Evolutionary conservation across 352 stramenopile genomes (phyloP).

Genomic region (Phytophthora palmivora): DNA sequence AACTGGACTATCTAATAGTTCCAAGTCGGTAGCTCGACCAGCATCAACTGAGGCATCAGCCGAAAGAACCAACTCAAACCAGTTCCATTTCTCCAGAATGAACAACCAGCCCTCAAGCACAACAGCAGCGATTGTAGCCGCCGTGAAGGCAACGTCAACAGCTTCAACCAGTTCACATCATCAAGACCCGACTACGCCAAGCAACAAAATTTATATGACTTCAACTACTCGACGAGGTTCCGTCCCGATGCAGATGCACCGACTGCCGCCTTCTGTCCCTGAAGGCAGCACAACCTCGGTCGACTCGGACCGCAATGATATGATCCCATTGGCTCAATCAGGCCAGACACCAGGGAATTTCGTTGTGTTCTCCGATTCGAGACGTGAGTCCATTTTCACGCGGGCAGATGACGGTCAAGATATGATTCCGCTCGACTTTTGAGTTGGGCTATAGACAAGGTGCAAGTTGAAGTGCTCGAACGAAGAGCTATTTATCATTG

Average conservation of each 20-base stretch:
- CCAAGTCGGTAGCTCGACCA: constrained; percentile 3
- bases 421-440: constrained; percentile 52
- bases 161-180: constrained; percentile 4
- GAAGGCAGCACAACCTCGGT: constrained; percentile 21
- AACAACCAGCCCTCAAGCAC: constrained; percentile 24
- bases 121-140: constrained; percentile 39
- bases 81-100: constrained; percentile 34
- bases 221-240: constrained; percentile 26
- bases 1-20: background rate
- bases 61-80: constrained; percentile 15
- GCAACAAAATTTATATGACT: constrained; percentile 29
- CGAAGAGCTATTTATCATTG: constrained; percentile 50
- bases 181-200: constrained; percentile 9
- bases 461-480: constrained; percentile 39
- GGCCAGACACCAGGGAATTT: constrained; percentile 29
- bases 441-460: constrained; percentile 17
- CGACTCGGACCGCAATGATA: constrained; percentile 37
- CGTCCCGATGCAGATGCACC: constrained; percentile 21
- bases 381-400: constrained; percentile 45
- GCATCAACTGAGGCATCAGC: background rate
- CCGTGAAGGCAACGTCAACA: constrained; percentile 13
- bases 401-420: constrained; percentile 42
- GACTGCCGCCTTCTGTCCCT: constrained; percentile 27
- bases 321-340: constrained; percentile 36
- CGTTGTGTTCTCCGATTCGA: constrained; percentile 46